Percentiles rank a stretch among this genome's conserved stretches.
These are phyloP conservation scores for Neonothopanus nambi DNA, from an alignment of 1,284 basidiomycete species.

Conservation along the genomic window DNA sequence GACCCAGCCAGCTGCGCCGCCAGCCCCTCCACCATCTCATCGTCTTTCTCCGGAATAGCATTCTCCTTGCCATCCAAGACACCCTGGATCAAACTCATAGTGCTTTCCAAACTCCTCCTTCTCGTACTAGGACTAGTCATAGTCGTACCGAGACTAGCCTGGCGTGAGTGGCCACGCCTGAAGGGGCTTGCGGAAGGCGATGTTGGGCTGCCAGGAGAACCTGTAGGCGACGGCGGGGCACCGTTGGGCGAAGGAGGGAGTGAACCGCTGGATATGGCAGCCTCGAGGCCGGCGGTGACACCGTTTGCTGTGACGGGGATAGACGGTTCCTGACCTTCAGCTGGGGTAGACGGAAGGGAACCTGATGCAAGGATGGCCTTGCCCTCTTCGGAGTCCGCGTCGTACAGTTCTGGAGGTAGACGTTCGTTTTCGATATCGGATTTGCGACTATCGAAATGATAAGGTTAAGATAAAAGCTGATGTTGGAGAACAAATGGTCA, in stretches of 20 bases:
- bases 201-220: conserved; percentile 15
- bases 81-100: conserved; percentile 92
- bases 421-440: conserved; percentile 99
- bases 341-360: conserved; percentile 53
- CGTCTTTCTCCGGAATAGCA: conserved; percentile 30
- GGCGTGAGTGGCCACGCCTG: conserved; percentile 81
- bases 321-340: conserved; percentile 42
- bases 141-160: conserved; percentile 93
- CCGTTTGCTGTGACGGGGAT: conserved; percentile 53
- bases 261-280: conserved; percentile 43
- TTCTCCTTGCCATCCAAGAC: conserved; percentile 71
- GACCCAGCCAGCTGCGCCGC: conserved; percentile 21
- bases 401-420: conserved; percentile 92
- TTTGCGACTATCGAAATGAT: conserved; percentile 65
- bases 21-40: conserved; percentile 29
- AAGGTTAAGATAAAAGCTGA: background rate
- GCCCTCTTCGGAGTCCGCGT: conserved; percentile 79
- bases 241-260: conserved; percentile 22
- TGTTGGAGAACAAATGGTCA: conserved; percentile 24
- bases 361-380: conserved; percentile 50
- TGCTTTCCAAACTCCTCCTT: conserved; percentile 91
- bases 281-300: conserved; percentile 52
- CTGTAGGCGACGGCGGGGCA: conserved; percentile 27
- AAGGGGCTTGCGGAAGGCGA: conserved; percentile 42
- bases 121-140: conserved; percentile 94